Evolutionary conservation across 345 rosid genomes (phyloP), one percentile per base, ranked within the genome.

Genomic region (Brassica rapa): DNA sequence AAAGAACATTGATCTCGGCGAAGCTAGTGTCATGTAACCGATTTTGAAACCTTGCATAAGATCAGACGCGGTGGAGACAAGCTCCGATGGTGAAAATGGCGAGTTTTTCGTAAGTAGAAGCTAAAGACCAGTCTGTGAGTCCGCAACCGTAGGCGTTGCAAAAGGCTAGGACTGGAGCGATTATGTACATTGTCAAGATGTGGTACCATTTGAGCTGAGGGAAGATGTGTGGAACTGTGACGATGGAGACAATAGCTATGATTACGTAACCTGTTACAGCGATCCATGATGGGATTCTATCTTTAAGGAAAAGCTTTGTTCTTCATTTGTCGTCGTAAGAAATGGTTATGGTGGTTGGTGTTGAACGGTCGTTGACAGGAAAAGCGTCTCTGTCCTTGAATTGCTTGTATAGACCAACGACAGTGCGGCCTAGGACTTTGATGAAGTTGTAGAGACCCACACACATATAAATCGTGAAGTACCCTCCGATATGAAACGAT

Each of bases 31-130:
- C 78, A 89, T 72, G 80, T 89, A 89, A 30, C 97, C 94, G 0
- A 92, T 91, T 84, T 89, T 91, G 83, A 91, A 91, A 74, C 89
- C 94, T 70, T 91, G 97, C 76, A 83, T 86, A 4, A 91, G 86
- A 73, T 91, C 97, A 24, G 96, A 87, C 14, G 96, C 91, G 0
- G 93, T 91, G 0, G 93, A 76, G n/a, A 91, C 92, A 87, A 2
- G 90, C 85, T 4, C 92, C 90, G 4, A 89, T 76, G 8, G 81
- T 78, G 78, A 89, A 86, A 53, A 91, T 89, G 0, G 93, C 91
- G 14, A 91, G 83, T 77, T 88, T 91, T 0, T 93, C 93, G 9
- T 91, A 91, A n/a, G 87, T 91, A 6, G 90, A 89, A 9, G 91
- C 96, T 1, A 91, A 66, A 39, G 93, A 89, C 93, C 92, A 88